Conservation (phyloP, 2,329 filamentous ascomycete species). For the Chalara sp. region DNA sequence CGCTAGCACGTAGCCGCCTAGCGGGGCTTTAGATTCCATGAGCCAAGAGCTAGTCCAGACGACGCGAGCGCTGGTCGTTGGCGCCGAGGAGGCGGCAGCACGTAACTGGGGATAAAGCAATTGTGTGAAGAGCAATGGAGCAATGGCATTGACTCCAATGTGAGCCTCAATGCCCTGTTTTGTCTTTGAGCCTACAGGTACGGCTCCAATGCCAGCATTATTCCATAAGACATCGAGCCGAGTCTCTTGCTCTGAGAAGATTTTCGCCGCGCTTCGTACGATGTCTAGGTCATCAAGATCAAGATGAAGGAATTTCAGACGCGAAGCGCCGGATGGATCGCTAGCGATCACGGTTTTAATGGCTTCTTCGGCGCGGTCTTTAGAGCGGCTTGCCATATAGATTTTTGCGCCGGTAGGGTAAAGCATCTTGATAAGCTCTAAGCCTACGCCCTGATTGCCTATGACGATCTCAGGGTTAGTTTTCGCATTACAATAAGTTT, state of each 20-base stretch:
- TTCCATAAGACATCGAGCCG: conserved; percentile 33
- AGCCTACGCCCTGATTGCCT: conserved; percentile 4
- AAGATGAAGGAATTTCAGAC: conserved; percentile 28
- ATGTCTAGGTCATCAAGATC: conserved; percentile 30
- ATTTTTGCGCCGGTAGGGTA: conserved; percentile 26
- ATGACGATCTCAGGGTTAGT: too few relatives aligned
- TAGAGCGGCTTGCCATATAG: conserved; percentile 34
- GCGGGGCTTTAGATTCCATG: conserved; percentile 9
- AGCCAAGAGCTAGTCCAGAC: conserved; percentile 24
- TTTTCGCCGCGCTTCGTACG: conserved; percentile 27
- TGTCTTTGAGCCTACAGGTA: conserved; percentile 2
- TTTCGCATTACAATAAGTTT: too few relatives aligned
- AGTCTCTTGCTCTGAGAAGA: conserved; percentile 26
- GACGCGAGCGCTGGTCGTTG: conserved; percentile 6
- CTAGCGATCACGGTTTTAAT: conserved; percentile 22
- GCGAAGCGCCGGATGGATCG: conserved; percentile 21
- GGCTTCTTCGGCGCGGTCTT: conserved; percentile 28
- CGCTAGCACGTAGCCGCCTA: conserved; percentile 7
- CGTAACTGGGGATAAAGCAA: conserved; percentile 3
- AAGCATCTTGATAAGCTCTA: conserved; percentile 7
- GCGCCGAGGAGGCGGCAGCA: too few relatives aligned
- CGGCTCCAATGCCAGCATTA: conserved; percentile 31
- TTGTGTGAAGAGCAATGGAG: conserved; percentile 27
- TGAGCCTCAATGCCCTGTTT: conserved; percentile 27
- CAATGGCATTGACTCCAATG: conserved; percentile 28